phyloP scores from a whole-genome alignment of 768 basidiomycete genomes.

The Podaxis sp. region DNA sequence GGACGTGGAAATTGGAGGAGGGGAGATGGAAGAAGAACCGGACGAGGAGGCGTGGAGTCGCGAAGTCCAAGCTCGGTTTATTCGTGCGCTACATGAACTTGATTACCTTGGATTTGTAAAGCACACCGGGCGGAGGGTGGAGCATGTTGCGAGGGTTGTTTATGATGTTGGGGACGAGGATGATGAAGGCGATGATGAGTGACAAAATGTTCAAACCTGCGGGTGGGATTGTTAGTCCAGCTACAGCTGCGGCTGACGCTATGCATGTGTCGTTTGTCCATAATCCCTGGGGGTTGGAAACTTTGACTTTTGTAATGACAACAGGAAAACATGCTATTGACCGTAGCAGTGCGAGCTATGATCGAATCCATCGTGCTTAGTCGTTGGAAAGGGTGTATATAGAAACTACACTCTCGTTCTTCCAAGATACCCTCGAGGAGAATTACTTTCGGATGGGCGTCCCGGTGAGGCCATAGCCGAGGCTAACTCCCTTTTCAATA shows the following conservation, averaged over 20 bases:
- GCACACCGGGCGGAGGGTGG: slow-evolving; percentile 72
- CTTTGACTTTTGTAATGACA: too few species aligned
- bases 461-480: slow-evolving; percentile 16
- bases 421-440: not conserved
- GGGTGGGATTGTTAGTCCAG: too few species aligned
- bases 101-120: slow-evolving; percentile 79
- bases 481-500: slow-evolving; percentile 31
- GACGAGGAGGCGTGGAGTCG: slow-evolving; percentile 50
- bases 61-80: slow-evolving; percentile 73
- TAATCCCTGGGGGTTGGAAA: too few species aligned
- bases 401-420: not conserved
- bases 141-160: slow-evolving; percentile 67
- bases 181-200: slow-evolving; percentile 13
- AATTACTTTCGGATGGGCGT: not conserved
- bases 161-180: slow-evolving; percentile 42
- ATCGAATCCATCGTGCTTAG: not conserved
- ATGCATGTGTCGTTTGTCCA: too few species aligned
- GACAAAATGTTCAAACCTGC: not conserved
- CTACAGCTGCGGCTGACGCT: too few species aligned
- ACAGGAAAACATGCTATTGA: too few species aligned
- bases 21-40: slow-evolving; percentile 26
- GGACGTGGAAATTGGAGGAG: slow-evolving; percentile 20
- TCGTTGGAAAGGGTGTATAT: not conserved
- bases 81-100: slow-evolving; percentile 76
- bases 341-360: too few species aligned